Evolutionary conservation across 208 protist species (phyloP), one percentile per base, ranked within the genome.

Genomic region (Balamuthia mandrillaris): DNA sequence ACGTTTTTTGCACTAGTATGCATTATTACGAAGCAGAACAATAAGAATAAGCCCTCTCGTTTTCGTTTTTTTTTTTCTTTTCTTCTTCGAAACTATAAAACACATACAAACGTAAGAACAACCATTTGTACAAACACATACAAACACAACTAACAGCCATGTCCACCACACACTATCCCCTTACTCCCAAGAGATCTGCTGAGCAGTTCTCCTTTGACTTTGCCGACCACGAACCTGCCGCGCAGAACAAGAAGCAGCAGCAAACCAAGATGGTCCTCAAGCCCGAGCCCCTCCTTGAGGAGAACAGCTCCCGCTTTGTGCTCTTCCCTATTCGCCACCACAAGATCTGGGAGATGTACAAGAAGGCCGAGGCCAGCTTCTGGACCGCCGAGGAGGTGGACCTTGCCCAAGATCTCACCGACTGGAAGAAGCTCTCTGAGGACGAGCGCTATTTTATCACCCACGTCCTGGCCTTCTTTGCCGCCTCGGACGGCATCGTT

Each of bases 371-470:
- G 70, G 70, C 94, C 83, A 96, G 92, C 66, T 98, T 98, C 91
- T 99, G 97, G 97, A 99, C 97, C 42, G 93, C 98, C 61, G 97
- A 99, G 92, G 98, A 99, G 90, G 96, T 99, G 56, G 98, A 99
- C 92, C 93, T 99, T 3, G 88, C 91, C 44, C 87, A 86, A 37
- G 98, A 99, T 93, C 87, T 96, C 87, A 86, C 84, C n/a, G 95
- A 99, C 90, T 99, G 97, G 97, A 90, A 90, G 51, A 89, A 74
- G 41, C 92, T 99, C 24, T 98, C 91, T 75, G 91, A 94, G 42
- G 95, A 97, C 41, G 98, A 99, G 92, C 89, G 86, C 66, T 95
- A 99, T 91, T 99, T 99, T 90, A 98, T 99, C 91, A 97, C 96
- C 90, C 93, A 98, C 92, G 96, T 99, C 21, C 93, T 99, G 9